A percentile compares a stretch with the other conserved stretches of the same genome.
phyloP scores from a whole-genome alignment of 176 grass and related monocot genomes.

The Bolboschoenus planiculmis region DNA sequence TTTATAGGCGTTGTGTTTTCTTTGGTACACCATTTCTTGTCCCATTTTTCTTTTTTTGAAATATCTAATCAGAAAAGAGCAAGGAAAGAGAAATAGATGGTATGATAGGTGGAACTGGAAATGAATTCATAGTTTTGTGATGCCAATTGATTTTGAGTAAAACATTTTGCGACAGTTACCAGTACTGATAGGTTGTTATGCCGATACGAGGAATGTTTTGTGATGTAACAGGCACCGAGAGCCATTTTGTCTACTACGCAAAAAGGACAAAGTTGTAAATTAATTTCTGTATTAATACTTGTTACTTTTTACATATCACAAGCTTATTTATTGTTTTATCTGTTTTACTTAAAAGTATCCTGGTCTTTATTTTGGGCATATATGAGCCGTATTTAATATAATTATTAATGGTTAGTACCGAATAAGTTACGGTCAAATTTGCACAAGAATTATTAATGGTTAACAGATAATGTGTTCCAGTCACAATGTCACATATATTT shows the following conservation, averaged over 20 bases:
- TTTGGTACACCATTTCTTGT: not conserved
- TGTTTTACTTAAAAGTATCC: not conserved
- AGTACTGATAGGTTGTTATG: not conserved
- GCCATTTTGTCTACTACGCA: not conserved
- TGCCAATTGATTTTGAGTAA: not conserved
- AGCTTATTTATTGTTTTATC: not conserved
- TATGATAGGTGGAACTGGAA: not conserved
- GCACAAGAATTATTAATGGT: not conserved
- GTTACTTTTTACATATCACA: not conserved
- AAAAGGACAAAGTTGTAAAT: not conserved
- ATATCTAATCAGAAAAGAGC: not conserved
- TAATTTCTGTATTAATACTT: not conserved
- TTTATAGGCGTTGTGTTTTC: constrained; percentile 3
- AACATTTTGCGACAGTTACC: not conserved
- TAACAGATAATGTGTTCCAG: not conserved
- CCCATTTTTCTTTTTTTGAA: not conserved
- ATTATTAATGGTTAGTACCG: not conserved
- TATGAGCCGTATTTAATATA: not conserved
- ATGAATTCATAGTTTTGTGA: not conserved
- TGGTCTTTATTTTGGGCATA: not conserved
- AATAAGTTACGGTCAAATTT: not conserved
- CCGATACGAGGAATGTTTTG: not conserved
- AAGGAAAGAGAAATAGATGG: constrained; percentile 3
- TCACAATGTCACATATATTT: not conserved
- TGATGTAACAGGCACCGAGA: not conserved